Evolutionary conservation across 768 basidiomycete species (phyloP).

Genomic region (Stropharia rugosoannulata): DNA sequence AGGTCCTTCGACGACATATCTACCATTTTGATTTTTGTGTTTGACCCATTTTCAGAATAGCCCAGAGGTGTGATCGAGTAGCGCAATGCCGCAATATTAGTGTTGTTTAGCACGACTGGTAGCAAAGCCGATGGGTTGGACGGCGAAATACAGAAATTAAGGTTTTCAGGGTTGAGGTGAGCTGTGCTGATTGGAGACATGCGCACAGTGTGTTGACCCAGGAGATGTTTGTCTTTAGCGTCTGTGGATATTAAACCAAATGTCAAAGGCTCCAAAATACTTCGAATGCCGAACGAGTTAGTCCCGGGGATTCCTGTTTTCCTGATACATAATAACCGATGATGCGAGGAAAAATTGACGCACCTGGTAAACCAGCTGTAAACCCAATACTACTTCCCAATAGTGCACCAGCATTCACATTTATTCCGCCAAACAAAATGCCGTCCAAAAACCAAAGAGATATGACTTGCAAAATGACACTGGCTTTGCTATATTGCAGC

Average conservation of each 20-base stretch:
- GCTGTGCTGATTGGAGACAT: conserved; percentile 95
- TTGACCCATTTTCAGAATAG: conserved; percentile 34
- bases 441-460: conserved; percentile 65
- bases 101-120: conserved; percentile 90
- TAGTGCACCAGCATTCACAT: conserved; percentile 40
- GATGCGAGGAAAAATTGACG: not conserved
- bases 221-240: conserved; percentile 56
- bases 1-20: conserved; percentile 65
- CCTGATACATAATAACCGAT: conserved; percentile 1
- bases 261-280: conserved; percentile 46
- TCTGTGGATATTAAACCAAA: conserved; percentile 49
- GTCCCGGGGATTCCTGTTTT: conserved; percentile 39
- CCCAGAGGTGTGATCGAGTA: conserved; percentile 76
- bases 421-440: conserved; percentile 70
- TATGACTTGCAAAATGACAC: conserved; percentile 61
- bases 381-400: conserved; percentile 21
- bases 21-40: conserved; percentile 48
- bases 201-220: conserved; percentile 88
- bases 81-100: conserved; percentile 64
- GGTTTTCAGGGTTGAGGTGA: conserved; percentile 74
- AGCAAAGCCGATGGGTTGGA: conserved; percentile 58
- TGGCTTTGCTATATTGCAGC: conserved; percentile 62
- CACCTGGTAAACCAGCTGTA: conserved; percentile 21
- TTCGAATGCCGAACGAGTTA: conserved; percentile 45
- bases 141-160: conserved; percentile 71